phyloP scores from a whole-genome alignment of 345 rosid genomes.

The Euphorbia pulcherrima region DNA sequence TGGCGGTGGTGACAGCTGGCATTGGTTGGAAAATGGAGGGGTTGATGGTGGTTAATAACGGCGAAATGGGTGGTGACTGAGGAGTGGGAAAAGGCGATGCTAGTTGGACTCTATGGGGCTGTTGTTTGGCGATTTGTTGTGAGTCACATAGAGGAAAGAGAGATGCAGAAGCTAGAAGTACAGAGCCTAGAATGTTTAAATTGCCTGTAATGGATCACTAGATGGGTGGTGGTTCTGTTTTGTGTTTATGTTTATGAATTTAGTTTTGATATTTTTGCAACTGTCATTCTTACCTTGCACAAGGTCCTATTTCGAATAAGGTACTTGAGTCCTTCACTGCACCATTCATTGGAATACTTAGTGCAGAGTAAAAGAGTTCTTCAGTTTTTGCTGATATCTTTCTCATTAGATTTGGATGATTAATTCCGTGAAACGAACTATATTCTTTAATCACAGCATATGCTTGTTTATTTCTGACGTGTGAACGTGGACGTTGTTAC shows the following conservation, averaged over 20 bases:
- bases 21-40: conserved; percentile 53
- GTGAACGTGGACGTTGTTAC: no score
- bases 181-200: neutral
- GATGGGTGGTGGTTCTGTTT: neutral
- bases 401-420: no score
- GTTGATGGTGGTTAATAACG: conserved; percentile 30
- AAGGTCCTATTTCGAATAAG: no score
- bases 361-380: no score
- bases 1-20: conserved; percentile 41
- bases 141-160: conserved; percentile 9
- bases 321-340: no score
- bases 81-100: conserved; percentile 37
- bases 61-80: conserved; percentile 24
- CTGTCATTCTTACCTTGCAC: no score
- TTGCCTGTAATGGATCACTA: neutral
- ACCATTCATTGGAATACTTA: no score
- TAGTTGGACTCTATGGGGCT: conserved; percentile 48
- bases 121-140: conserved; percentile 60
- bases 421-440: no score
- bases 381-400: no score
- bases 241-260: neutral
- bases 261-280: neutral
- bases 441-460: no score
- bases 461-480: no score
- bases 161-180: neutral